Evolutionary conservation across 805 yeast genomes (phyloP).

Genomic region (Blastobotrys parvus): DNA sequence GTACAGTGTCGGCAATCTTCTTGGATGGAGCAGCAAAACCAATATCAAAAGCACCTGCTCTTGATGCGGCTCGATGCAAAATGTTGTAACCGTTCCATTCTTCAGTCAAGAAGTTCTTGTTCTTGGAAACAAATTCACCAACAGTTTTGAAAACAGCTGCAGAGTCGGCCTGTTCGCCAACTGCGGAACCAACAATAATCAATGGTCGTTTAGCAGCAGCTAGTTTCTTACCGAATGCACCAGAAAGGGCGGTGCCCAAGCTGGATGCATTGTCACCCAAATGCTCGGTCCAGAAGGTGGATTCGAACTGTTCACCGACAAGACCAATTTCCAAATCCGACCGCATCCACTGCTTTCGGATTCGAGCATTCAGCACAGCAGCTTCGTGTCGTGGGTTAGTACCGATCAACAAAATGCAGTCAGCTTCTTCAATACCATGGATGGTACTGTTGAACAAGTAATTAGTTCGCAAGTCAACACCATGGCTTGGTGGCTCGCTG

Average conservation of each 20-base stretch:
- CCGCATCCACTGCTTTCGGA: conserved; percentile 72
- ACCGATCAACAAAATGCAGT: conserved; percentile 70
- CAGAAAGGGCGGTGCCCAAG: conserved; percentile 51
- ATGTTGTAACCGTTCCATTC: conserved; percentile 79
- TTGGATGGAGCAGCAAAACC: conserved; percentile 57
- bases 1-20: conserved; percentile 39
- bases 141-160: conserved; percentile 49
- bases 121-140: conserved; percentile 48
- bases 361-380: conserved; percentile 75
- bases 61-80: conserved; percentile 79
- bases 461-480: conserved; percentile 69
- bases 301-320: conserved; percentile 69
- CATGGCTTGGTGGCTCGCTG: conserved; percentile 49
- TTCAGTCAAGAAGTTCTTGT: conserved; percentile 52
- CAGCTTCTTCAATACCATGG: conserved; percentile 75
- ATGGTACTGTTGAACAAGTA: conserved; percentile 74
- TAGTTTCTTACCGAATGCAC: conserved; percentile 61
- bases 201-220: conserved; percentile 62
- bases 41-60: conserved; percentile 78
- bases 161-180: conserved; percentile 59
- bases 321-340: conserved; percentile 56
- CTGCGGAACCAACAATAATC: conserved; percentile 75
- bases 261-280: conserved; percentile 54
- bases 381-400: conserved; percentile 89
- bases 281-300: conserved; percentile 59